These are phyloP conservation scores for Silene uniflora DNA, from an alignment of 148 eudicot species.

Conservation along the genomic window DNA sequence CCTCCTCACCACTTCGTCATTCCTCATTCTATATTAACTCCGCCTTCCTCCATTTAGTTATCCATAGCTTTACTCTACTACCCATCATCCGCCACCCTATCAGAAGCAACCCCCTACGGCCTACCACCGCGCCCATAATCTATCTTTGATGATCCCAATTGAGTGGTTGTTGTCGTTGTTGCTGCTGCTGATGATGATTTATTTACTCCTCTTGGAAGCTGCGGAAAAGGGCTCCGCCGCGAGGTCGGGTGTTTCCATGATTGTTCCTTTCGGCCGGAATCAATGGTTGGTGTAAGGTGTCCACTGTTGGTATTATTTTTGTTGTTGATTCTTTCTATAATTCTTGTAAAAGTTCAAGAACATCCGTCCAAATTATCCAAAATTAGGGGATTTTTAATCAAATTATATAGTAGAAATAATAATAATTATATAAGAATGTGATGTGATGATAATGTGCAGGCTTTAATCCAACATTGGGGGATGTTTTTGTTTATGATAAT, in stretches of 20 bases:
- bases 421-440: background rate
- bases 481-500: too few relatives aligned
- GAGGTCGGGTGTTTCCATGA: slow-evolving; percentile 49
- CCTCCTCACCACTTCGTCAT: too few relatives aligned
- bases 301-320: slow-evolving; percentile 28
- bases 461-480: too few relatives aligned
- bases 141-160: too few relatives aligned
- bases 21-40: too few relatives aligned
- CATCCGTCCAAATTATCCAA: slow-evolving; percentile 72
- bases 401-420: too few relatives aligned
- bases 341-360: slow-evolving; percentile 49
- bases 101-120: too few relatives aligned
- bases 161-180: slow-evolving; percentile 25
- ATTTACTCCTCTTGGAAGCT: slow-evolving; percentile 38
- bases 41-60: too few relatives aligned
- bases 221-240: slow-evolving; percentile 66
- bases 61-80: too few relatives aligned
- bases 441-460: too few relatives aligned
- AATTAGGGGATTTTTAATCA: slow-evolving; percentile 40
- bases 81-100: too few relatives aligned
- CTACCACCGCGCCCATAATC: too few relatives aligned
- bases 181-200: slow-evolving; percentile 40
- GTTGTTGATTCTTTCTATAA: slow-evolving; percentile 38
- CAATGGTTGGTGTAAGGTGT: slow-evolving; percentile 45
- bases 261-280: slow-evolving; percentile 54